These are phyloP conservation scores for Sophora flavescens DNA, from an alignment of 306 rosid genomes.

Conservation along the genomic window DNA sequence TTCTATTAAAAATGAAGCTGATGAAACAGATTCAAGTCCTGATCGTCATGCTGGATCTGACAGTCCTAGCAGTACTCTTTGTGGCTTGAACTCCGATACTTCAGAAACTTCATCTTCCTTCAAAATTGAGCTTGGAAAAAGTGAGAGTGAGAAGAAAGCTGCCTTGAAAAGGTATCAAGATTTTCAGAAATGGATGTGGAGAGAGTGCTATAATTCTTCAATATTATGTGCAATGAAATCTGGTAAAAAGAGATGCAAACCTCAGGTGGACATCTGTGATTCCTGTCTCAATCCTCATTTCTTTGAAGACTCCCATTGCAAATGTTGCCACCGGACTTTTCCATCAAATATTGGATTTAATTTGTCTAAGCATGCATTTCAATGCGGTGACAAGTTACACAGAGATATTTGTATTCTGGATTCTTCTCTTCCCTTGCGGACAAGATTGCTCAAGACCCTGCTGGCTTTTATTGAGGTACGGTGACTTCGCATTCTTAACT, in stretches of 20 bases:
- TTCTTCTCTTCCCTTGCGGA: slow-evolving; percentile 77
- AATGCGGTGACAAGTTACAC: slow-evolving; percentile 65
- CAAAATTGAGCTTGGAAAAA: slow-evolving; percentile 86
- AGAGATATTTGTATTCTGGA: slow-evolving; percentile 56
- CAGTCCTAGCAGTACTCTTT: slow-evolving; percentile 85
- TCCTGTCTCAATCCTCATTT: slow-evolving; percentile 67
- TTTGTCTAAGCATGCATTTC: slow-evolving; percentile 68
- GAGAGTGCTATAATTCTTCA: slow-evolving; percentile 73
- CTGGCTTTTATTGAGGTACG: slow-evolving; percentile 80
- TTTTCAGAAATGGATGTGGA: slow-evolving; percentile 91
- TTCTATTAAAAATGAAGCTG: slow-evolving; percentile 66
- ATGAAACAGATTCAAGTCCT: slow-evolving; percentile 67
- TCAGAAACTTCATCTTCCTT: slow-evolving; percentile 79
- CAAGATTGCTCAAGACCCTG: slow-evolving; percentile 75
- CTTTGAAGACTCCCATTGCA: slow-evolving; percentile 80
- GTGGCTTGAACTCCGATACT: slow-evolving; percentile 70
- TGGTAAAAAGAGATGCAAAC: slow-evolving; percentile 74
- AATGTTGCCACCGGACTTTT: slow-evolving; percentile 77
- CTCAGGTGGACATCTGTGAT: slow-evolving; percentile 74
- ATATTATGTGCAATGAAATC: slow-evolving; percentile 68
- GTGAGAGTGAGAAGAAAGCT: slow-evolving; percentile 78
- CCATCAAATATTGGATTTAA: slow-evolving; percentile 53
- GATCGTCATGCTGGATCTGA: slow-evolving; percentile 61
- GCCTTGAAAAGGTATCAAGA: slow-evolving; percentile 87
- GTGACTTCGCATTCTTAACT: slow-evolving; percentile 27